Percentiles rank a stretch among this genome's conserved stretches.
Evolutionary conservation across 1,139 yeast species (phyloP).

Genomic region (Blastobotrys ciferrii): DNA sequence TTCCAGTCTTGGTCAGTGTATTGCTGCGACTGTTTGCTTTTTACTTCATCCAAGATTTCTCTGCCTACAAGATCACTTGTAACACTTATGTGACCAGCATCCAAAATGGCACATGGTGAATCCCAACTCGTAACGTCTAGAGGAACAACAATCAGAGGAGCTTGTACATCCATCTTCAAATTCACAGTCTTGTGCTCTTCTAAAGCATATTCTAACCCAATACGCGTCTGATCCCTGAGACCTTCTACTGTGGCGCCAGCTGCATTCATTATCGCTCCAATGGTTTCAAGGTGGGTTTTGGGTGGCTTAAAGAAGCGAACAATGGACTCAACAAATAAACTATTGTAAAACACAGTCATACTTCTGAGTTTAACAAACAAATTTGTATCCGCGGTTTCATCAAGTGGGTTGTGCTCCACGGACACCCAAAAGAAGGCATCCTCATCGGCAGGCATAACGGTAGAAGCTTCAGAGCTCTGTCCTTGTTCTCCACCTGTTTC

Average conservation of each 20-base stretch:
- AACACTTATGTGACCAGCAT: constrained; percentile 93
- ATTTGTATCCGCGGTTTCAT: constrained; percentile 76
- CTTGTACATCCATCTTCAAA: constrained; percentile 82
- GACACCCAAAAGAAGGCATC: constrained; percentile 78
- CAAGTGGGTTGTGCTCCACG: constrained; percentile 84
- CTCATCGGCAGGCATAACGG: constrained; percentile 14
- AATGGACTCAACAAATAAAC: constrained; percentile 73
- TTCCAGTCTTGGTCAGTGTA: constrained; percentile 75
- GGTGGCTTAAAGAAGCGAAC: constrained; percentile 82
- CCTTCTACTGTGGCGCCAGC: constrained; percentile 96
- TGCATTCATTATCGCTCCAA: constrained; percentile 89
- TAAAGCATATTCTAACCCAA: constrained; percentile 89
- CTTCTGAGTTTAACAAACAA: constrained; percentile 74
- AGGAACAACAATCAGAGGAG: constrained; percentile 90
- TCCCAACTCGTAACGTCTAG: constrained; percentile 74
- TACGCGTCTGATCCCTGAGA: constrained; percentile 80
- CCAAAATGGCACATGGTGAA: constrained; percentile 87
- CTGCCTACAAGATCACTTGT: constrained; percentile 77
- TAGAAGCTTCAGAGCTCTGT: constrained; percentile 23
- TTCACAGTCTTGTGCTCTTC: constrained; percentile 92
- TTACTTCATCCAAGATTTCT: constrained; percentile 66
- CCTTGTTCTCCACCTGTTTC: constrained; percentile 26
- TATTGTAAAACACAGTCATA: constrained; percentile 86
- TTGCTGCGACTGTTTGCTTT: constrained; percentile 57
- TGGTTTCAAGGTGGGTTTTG: constrained; percentile 77